Evolutionary conservation across 768 basidiomycete genomes (phyloP).

Genomic region (Lyophyllum decastes): DNA sequence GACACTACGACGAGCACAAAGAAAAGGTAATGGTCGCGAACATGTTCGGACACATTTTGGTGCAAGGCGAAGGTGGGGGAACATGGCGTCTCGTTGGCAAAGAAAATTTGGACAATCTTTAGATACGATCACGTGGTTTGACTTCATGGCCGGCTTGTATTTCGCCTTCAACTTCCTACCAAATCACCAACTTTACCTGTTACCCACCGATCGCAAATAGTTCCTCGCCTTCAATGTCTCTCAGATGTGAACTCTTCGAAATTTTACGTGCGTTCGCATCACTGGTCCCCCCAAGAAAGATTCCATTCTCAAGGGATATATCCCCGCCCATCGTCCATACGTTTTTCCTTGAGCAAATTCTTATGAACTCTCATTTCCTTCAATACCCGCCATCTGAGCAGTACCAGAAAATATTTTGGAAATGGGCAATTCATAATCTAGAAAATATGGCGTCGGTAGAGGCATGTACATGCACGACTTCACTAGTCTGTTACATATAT

Average conservation of each 20-base stretch:
- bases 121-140: constrained; percentile 29
- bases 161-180: too few species aligned
- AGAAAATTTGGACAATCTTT: constrained; percentile 34
- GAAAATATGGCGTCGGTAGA: constrained; percentile 49
- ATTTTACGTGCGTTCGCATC: constrained; percentile 55
- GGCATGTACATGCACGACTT: constrained; percentile 35
- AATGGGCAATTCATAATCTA: constrained; percentile 60
- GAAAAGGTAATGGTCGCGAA: constrained; percentile 23
- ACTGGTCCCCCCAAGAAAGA: constrained; percentile 42
- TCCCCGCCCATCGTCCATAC: constrained; percentile 45
- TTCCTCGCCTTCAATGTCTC: constrained; percentile 4
- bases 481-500: constrained; percentile 1
- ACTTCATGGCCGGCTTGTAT: constrained; percentile 23
- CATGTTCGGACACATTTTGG: constrained; percentile 29
- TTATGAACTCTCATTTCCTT: constrained; percentile 53
- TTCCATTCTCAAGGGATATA: constrained; percentile 42
- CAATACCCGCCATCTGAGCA: constrained; percentile 62
- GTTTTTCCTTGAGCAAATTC: constrained; percentile 54
- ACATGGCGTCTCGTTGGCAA: constrained; percentile 27
- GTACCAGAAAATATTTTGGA: constrained; percentile 74
- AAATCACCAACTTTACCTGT: too few species aligned
- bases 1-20: constrained; percentile 25
- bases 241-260: constrained; percentile 32
- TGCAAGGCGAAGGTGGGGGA: constrained; percentile 33
- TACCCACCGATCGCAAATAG: too few species aligned